phyloP scores from a whole-genome alignment of 2,329 filamentous ascomycete species.

The Pseudogymnoascus sp. region DNA sequence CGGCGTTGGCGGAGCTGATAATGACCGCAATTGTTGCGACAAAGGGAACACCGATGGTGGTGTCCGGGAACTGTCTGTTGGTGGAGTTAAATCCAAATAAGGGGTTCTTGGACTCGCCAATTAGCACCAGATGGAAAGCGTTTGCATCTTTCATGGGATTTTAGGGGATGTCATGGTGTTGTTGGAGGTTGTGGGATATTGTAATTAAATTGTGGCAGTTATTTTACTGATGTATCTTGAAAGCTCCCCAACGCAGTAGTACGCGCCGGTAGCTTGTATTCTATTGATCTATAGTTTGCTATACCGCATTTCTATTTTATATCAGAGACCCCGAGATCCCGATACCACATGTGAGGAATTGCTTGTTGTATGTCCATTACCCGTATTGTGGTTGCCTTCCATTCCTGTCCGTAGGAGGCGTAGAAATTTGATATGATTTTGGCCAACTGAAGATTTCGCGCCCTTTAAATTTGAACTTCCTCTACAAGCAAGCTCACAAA shows the following conservation, averaged over 20 bases:
- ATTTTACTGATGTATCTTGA: background rate
- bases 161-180: background rate
- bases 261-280: background rate
- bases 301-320: background rate
- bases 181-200: background rate
- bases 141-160: background rate
- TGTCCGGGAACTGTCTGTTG: background rate
- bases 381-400: background rate
- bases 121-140: background rate
- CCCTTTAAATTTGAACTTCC: background rate
- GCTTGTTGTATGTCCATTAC: background rate
- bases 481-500: background rate
- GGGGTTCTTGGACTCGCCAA: background rate
- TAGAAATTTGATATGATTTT: background rate
- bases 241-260: background rate
- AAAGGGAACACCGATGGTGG: background rate
- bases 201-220: background rate
- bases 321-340: background rate
- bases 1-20: background rate
- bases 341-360: background rate
- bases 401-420: background rate
- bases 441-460: background rate
- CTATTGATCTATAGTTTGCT: background rate
- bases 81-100: background rate
- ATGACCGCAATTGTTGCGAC: background rate